These are phyloP conservation scores for Phalaenopsis aphrodite DNA, from an alignment of 106 monocot genomes.

Conservation along the genomic window DNA sequence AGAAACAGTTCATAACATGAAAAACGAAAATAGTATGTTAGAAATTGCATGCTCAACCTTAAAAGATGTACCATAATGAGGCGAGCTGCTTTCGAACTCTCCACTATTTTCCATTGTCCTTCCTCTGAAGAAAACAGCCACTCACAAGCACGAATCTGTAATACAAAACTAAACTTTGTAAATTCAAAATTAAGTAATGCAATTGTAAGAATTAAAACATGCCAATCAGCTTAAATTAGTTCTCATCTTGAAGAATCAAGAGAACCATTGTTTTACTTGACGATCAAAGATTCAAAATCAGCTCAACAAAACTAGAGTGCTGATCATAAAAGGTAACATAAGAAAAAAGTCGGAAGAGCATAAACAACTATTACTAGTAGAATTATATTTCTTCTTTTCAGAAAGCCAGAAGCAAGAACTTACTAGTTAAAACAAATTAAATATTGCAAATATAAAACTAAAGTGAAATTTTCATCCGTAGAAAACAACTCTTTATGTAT, in stretches of 20 bases:
- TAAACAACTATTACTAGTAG: neutral
- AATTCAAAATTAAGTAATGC: neutral
- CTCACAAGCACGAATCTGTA: constrained; percentile 81
- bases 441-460: neutral
- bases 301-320: neutral
- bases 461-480: neutral
- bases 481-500: too few relatives aligned
- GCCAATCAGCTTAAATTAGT: neutral
- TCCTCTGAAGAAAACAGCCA: constrained; percentile 94
- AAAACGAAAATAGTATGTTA: neutral
- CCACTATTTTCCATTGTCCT: constrained; percentile 89
- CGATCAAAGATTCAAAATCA: neutral
- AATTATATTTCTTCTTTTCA: neutral
- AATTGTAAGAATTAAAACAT: neutral
- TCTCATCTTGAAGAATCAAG: neutral
- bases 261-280: neutral
- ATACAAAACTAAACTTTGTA: constrained; percentile 14
- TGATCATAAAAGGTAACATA: neutral
- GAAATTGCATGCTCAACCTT: neutral
- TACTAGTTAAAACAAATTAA: neutral
- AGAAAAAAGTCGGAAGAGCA: neutral
- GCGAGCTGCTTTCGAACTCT: constrained; percentile 92
- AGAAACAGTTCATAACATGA: neutral
- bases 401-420: neutral
- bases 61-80: constrained; percentile 67